These are phyloP conservation scores for Penicillium canariense DNA, from an alignment of 495 filamentous ascomycete species.

Conservation along the genomic window DNA sequence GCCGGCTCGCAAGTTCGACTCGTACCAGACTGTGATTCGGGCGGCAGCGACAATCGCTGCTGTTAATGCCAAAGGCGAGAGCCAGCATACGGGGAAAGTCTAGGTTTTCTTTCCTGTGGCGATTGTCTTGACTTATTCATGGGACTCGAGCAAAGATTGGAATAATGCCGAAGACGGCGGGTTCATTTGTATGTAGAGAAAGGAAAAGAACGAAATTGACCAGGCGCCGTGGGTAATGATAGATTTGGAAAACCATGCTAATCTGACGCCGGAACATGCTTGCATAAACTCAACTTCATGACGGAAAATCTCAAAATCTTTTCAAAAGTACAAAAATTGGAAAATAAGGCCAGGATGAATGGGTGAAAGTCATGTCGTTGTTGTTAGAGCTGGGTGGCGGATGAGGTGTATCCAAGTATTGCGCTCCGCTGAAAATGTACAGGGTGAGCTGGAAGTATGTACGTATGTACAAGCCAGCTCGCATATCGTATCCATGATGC, in stretches of 20 bases:
- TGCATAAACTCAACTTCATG: not conserved
- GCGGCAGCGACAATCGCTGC: slow-evolving; percentile 17
- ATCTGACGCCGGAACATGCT: not conserved
- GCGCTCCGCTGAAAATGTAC: not conserved
- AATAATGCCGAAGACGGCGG: not conserved
- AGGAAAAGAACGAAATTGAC: not conserved
- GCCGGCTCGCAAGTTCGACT: slow-evolving; percentile 31
- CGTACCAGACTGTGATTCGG: slow-evolving; percentile 23
- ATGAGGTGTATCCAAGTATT: not conserved
- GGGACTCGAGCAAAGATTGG: not conserved
- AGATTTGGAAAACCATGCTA: not conserved
- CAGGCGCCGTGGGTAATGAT: not conserved
- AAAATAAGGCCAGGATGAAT: not conserved
- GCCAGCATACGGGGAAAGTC: not conserved
- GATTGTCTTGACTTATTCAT: not conserved
- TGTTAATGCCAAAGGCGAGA: slow-evolving; percentile 4
- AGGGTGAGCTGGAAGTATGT: not conserved
- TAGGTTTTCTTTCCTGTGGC: not conserved
- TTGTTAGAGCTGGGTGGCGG: not conserved
- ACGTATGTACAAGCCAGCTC: not conserved
- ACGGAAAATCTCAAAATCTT: not conserved
- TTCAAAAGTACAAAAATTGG: not conserved
- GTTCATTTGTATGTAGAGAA: not conserved
- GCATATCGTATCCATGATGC: not conserved
- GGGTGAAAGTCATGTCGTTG: slow-evolving; percentile 2